These are phyloP conservation scores for Hypoxylon sp. DNA, from an alignment of 2,329 filamentous ascomycete genomes.

Conservation along the genomic window DNA sequence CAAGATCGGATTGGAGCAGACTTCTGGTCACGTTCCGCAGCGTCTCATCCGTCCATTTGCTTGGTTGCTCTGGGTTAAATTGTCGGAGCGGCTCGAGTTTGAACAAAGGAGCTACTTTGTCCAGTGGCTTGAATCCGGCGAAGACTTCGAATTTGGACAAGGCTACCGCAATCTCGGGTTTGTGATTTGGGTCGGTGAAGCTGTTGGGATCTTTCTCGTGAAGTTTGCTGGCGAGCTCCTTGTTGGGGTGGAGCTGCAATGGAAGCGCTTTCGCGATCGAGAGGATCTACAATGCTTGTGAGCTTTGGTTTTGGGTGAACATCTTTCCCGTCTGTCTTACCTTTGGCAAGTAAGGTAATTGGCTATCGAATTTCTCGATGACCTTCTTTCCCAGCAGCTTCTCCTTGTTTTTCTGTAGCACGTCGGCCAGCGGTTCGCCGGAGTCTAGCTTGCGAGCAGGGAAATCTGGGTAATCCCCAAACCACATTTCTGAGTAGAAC, in stretches of 20 bases:
- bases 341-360: conserved; percentile 78
- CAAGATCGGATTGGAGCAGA: conserved; percentile 63
- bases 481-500: conserved; percentile 75
- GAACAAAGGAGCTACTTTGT: conserved; percentile 67
- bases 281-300: conserved; percentile 59
- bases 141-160: conserved; percentile 78
- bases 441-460: conserved; percentile 70
- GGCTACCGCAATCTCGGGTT: conserved; percentile 80
- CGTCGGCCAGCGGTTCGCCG: conserved; percentile 69
- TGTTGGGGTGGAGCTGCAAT: conserved; percentile 78
- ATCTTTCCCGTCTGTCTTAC: too few relatives aligned
- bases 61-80: conserved; percentile 51
- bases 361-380: conserved; percentile 67
- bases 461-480: conserved; percentile 77
- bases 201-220: conserved; percentile 70
- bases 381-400: conserved; percentile 70
- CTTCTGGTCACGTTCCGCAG: conserved; percentile 64
- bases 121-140: conserved; percentile 74
- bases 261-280: conserved; percentile 80
- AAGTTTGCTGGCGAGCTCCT: conserved; percentile 68
- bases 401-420: conserved; percentile 68
- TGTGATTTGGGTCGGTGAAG: conserved; percentile 79
- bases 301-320: conserved; percentile 4
- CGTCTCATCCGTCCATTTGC: conserved; percentile 62
- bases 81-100: conserved; percentile 61